phyloP scores from a whole-genome alignment of 345 rosid species.

The Barbarea vulgaris region DNA sequence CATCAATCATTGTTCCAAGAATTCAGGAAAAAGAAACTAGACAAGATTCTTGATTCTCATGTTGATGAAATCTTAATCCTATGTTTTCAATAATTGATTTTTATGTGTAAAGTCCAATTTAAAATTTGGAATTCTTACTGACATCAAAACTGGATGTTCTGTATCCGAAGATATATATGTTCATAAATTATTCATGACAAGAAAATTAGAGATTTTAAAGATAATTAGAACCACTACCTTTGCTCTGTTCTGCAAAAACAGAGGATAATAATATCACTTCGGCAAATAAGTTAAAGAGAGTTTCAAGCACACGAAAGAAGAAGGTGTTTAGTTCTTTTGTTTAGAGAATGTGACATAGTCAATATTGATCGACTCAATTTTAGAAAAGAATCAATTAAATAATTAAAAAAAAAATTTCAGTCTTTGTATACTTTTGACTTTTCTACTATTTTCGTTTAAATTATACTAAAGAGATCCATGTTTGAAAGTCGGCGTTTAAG shows the following conservation, averaged over 20 bases:
- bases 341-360: neutral
- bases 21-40: neutral
- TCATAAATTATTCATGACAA: neutral
- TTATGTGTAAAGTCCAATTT: neutral
- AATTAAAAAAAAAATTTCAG: no score
- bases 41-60: neutral
- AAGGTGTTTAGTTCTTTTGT: neutral
- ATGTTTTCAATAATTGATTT: neutral
- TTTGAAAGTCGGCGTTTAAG: no score
- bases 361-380: neutral
- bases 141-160: neutral
- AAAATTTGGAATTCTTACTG: neutral
- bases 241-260: neutral
- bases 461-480: no score
- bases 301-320: neutral
- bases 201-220: neutral
- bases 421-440: conserved; percentile 6
- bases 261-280: neutral
- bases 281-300: neutral
- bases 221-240: neutral
- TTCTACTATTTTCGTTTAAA: neutral
- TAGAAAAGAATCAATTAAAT: no score
- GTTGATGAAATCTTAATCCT: neutral
- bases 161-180: neutral
- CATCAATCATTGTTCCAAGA: no score